Base-by-base conservation (phyloP, 371 early-diverging fungal species). In the Haplosporangium sp. region DNA sequence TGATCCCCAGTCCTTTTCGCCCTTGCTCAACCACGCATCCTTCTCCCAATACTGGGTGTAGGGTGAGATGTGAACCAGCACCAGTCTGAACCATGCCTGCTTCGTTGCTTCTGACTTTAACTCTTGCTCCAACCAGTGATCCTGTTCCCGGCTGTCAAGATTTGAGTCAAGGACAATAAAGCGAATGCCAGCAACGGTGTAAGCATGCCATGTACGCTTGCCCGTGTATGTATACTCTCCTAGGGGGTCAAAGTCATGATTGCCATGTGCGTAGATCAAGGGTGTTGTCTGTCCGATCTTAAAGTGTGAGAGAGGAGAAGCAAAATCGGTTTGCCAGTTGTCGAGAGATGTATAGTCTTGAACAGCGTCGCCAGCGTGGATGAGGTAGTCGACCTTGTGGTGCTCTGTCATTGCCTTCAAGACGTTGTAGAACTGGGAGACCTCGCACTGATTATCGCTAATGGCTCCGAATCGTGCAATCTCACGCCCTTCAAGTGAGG, bases 31-130 rank as follows among this genome's bases (percentile, higher is more conserved):
- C 94, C 94, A 94, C 0, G 90, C 84, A 29, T 85, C 83, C 11
- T 91, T 90, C 45, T 93, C 91, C 94, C 94, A 94, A 69, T 87
- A 94, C 67, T 94, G 94, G 1, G 92, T 83, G 59, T 86, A 94
- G 0, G 94, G 94, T n/a, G 94, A 94, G 4, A 94, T 86, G 66
- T 94, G 94, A 6, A 93, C 88, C 10, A 92, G 82, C 6, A 92
- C 89, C 10, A 94, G 81, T 12, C 90, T 82, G 74, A 94, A 92
- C 51, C 73, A 81, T 7, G 93, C 92, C 5, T 76, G 55, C 38
- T 81, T 83, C 46, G 86, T 89, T 9, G 77, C 87, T 0, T 82
- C 73, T 1, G 89, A 86, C 16, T 83, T 63, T 40, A 93, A 81
- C 64, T 92, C 92, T 6, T 73, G 68, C 45, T 80, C 68, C 10